These are phyloP conservation scores for Xylariomycetidae sp. DNA, from an alignment of 2,329 filamentous ascomycete genomes.

Conservation along the genomic window DNA sequence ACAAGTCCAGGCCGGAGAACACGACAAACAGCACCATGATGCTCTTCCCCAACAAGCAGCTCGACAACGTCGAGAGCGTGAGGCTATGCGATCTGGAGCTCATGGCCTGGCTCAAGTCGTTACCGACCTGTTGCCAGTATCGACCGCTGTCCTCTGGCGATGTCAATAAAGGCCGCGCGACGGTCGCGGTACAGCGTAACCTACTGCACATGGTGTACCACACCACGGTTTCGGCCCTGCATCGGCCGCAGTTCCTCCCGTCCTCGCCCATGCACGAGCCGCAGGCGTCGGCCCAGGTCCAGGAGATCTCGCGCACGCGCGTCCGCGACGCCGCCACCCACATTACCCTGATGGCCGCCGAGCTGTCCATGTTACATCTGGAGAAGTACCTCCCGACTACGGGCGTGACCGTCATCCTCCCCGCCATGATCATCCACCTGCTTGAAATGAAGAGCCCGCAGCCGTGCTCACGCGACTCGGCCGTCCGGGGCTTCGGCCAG, in stretches of 20 bases:
- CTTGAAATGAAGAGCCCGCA: slow-evolving; percentile 86
- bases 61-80: slow-evolving; percentile 77
- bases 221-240: slow-evolving; percentile 84
- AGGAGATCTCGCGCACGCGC: slow-evolving; percentile 76
- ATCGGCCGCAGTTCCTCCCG: slow-evolving; percentile 85
- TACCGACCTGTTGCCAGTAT: slow-evolving; percentile 70
- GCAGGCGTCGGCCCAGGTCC: slow-evolving; percentile 60
- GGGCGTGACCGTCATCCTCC: slow-evolving; percentile 84
- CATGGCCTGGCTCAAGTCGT: slow-evolving; percentile 67
- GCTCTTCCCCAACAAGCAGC: slow-evolving; percentile 82
- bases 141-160: slow-evolving; percentile 50
- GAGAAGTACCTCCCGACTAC: slow-evolving; percentile 82
- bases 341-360: slow-evolving; percentile 78
- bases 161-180: slow-evolving; percentile 55
- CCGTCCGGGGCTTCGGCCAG: slow-evolving; percentile 76
- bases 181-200: slow-evolving; percentile 68
- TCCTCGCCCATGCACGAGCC: slow-evolving; percentile 54
- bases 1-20: slow-evolving; percentile 71
- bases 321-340: slow-evolving; percentile 80
- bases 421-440: slow-evolving; percentile 89
- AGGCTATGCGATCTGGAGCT: slow-evolving; percentile 75
- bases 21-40: slow-evolving; percentile 79
- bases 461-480: slow-evolving; percentile 64
- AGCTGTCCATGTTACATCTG: slow-evolving; percentile 67
- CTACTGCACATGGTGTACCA: slow-evolving; percentile 91